Conservation (phyloP, 1,284 basidiomycete species). For the Cryptococcus hybrid region DNA sequence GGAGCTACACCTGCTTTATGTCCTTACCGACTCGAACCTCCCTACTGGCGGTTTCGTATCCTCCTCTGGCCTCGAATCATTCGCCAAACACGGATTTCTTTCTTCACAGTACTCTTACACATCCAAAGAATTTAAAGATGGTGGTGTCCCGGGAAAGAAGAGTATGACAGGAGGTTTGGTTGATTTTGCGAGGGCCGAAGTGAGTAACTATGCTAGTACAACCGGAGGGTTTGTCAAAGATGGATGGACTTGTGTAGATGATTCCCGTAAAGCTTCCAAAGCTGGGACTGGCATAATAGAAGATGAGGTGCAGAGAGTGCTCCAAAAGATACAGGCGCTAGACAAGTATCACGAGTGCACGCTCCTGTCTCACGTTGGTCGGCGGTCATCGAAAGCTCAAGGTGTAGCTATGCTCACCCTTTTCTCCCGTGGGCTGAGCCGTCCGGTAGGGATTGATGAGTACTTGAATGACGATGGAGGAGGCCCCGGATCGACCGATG, state of each 20-base stretch:
- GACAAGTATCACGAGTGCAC: slow-evolving; percentile 80
- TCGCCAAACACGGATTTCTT: slow-evolving; percentile 78
- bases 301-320: slow-evolving; percentile 2
- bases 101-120: slow-evolving; percentile 10
- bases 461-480: slow-evolving; percentile 15
- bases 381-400: slow-evolving; percentile 85
- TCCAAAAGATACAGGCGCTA: slow-evolving; percentile 55
- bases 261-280: not conserved
- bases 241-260: slow-evolving; percentile 54
- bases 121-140: not conserved
- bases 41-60: slow-evolving; percentile 99
- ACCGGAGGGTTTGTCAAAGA: slow-evolving; percentile 75
- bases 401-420: slow-evolving; percentile 90
- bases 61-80: slow-evolving; percentile 88
- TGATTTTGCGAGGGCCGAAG: slow-evolving; percentile 45
- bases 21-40: slow-evolving; percentile 88
- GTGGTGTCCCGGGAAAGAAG: not conserved
- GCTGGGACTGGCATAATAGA: slow-evolving; percentile 17
- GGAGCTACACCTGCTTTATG: slow-evolving; percentile 43
- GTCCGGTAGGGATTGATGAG: slow-evolving; percentile 47
- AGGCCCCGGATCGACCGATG: slow-evolving; percentile 14
- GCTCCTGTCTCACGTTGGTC: slow-evolving; percentile 83
- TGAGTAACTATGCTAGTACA: slow-evolving; percentile 64
- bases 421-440: slow-evolving; percentile 74
- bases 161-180: slow-evolving; percentile 8